Conservation (phyloP, 805 yeast species). For the Ogataea naganishii region DNA sequence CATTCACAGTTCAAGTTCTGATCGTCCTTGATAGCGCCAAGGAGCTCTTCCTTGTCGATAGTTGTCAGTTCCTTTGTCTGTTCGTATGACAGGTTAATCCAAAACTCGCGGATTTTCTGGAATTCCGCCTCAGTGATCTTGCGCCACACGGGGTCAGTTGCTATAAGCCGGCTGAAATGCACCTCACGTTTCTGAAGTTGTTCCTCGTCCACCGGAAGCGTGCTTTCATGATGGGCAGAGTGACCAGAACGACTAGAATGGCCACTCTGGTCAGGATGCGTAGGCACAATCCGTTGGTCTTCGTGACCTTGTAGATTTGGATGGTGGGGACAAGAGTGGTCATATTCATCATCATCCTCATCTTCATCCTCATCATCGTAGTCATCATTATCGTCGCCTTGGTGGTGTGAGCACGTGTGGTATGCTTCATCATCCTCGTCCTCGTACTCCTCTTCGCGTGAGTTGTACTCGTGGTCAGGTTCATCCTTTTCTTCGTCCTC, state of each 20-base stretch:
- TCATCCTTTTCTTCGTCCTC: constrained; percentile 9
- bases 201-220: too few relatives aligned
- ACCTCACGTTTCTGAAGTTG: background rate
- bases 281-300: constrained; percentile 3
- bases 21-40: constrained; percentile 53
- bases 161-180: constrained; percentile 5
- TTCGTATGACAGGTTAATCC: constrained; percentile 57
- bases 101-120: constrained; percentile 42
- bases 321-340: constrained; percentile 6
- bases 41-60: constrained; percentile 61
- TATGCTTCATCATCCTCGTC: constrained; percentile 7
- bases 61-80: constrained; percentile 54
- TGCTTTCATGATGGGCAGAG: too few relatives aligned
- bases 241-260: too few relatives aligned
- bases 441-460: constrained; percentile 7
- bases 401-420: constrained; percentile 6
- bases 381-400: constrained; percentile 7
- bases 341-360: constrained; percentile 9
- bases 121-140: constrained; percentile 39
- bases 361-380: constrained; percentile 8
- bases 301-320: constrained; percentile 3
- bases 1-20: constrained; percentile 60
- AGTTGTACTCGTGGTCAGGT: constrained; percentile 5
- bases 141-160: constrained; percentile 34
- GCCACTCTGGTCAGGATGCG: too few relatives aligned